phyloP scores from a whole-genome alignment of 495 filamentous ascomycete genomes.

The Diplogelasinospora grovesii region DNA sequence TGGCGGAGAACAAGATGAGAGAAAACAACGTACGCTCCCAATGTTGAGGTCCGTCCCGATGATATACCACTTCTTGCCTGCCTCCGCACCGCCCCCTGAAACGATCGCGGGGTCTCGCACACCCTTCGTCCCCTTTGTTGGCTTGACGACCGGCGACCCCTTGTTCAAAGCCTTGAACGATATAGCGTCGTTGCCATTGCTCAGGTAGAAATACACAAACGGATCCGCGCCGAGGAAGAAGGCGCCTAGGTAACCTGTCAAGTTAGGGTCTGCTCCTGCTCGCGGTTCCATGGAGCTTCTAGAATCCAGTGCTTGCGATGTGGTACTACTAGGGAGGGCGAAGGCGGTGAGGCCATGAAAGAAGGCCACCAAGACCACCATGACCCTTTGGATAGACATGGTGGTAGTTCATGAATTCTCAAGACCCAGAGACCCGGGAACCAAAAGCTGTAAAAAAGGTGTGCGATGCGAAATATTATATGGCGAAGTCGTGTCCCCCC shows the following conservation, averaged over 20 bases:
- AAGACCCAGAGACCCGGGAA: too few relatives aligned
- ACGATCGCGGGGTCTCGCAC: constrained; percentile 44
- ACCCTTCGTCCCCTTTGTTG: constrained; percentile 44
- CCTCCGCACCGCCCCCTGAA: constrained; percentile 41
- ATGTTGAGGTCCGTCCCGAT: constrained; percentile 49
- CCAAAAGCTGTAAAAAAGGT: too few relatives aligned
- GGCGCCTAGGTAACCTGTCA: constrained; percentile 44
- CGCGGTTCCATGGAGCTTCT: too few relatives aligned
- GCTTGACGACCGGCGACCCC: constrained; percentile 40
- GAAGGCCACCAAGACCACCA: too few relatives aligned
- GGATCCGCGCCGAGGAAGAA: constrained; percentile 50
- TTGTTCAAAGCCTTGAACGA: constrained; percentile 42
- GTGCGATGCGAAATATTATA: too few relatives aligned
- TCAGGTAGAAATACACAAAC: constrained; percentile 48
- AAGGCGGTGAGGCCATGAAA: too few relatives aligned
- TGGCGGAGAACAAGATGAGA: not conserved
- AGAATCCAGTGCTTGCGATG: too few relatives aligned
- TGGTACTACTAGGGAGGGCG: too few relatives aligned
- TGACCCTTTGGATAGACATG: too few relatives aligned
- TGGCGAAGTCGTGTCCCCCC: too few relatives aligned
- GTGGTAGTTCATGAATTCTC: too few relatives aligned
- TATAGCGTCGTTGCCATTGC: constrained; percentile 42
- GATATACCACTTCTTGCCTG: constrained; percentile 48
- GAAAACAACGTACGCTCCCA: constrained; percentile 29
- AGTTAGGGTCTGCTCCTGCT: constrained; percentile 32